Base-by-base conservation (phyloP, 2,329 filamentous ascomycete species). In the Epichloe coenophiala region DNA sequence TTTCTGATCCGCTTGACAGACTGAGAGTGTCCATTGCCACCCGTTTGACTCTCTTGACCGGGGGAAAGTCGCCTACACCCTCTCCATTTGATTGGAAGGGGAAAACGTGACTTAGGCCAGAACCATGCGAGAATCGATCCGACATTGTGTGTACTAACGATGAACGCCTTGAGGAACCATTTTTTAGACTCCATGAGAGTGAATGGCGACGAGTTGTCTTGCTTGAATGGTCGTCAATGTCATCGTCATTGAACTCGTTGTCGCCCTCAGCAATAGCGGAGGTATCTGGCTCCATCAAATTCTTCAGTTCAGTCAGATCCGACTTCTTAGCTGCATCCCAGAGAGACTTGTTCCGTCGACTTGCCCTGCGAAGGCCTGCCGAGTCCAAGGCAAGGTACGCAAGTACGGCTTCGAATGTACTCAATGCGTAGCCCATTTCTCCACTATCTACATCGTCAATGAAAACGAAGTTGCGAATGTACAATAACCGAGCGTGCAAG, bases 391-490 rank as follows among this genome's bases (percentile, higher is more conserved):
- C 79, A 3, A 98, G 77, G 63, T 98, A 97, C 1, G 88, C 83
- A 36, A 98, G 68, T 0, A 98, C 93, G 6, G 89, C 93, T 65
- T 98, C 93, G 53, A 97, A 88, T 0, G 93, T 98, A 66, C 91
- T 97, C 47, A 98, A 68, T 0, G 91, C 90, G 66, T 98, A 98
- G 8, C 93, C 93, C 73, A 94, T 84, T 68, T 98, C 93, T 46
- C 93, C 93, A 54, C 83, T 94, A 57, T 98, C 93, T 8, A 98
- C 89, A 67, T 98, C 93, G 59, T 97, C 93, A 47, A 95, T 90
- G 66, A 95, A 98, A 57, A 96, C 93, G 62, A 96, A 98, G 61
- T 95, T 88, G 42, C 91, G 86, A 76, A 97, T 95, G 64, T 97
- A 98, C n/a, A 86, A 75, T 45, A 98, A 71, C 19, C 91, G 80